A percentile compares a stretch with the other conserved stretches of the same genome.
phyloP scores from a whole-genome alignment of 1,284 basidiomycete genomes.

The Apiotrichum sp. region DNA sequence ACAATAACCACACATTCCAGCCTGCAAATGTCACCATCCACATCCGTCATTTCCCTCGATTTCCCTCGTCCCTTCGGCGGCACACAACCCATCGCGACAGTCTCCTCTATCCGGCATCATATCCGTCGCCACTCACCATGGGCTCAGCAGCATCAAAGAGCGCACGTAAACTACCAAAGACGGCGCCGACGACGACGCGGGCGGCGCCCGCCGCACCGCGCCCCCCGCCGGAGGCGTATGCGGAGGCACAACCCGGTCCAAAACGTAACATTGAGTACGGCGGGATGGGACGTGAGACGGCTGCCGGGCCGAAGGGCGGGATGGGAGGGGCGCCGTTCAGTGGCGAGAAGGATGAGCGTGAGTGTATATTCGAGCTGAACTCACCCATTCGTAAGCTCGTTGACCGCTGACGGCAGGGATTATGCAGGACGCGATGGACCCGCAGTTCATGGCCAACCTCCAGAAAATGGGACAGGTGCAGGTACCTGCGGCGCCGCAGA shows the following conservation, averaged over 20 bases:
- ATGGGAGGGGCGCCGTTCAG: slow-evolving; percentile 20
- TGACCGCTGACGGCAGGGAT: slow-evolving; percentile 52
- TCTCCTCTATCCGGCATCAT: neutral
- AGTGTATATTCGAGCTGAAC: slow-evolving; percentile 7
- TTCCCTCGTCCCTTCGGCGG: neutral
- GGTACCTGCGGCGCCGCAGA: slow-evolving; percentile 57
- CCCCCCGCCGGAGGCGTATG: slow-evolving; percentile 7
- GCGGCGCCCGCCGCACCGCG: slow-evolving; percentile 4
- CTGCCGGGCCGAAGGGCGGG: too few species aligned
- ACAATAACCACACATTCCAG: too few species aligned
- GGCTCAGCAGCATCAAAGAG: slow-evolving; percentile 64
- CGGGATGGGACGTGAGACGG: neutral
- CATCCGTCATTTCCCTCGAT: neutral
- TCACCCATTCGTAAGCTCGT: too few species aligned
- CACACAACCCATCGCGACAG: too few species aligned
- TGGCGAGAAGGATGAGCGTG: slow-evolving; percentile 45
- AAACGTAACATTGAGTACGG: slow-evolving; percentile 1
- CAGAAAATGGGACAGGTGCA: slow-evolving; percentile 63
- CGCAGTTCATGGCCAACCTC: slow-evolving; percentile 68
- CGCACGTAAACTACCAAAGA: slow-evolving; percentile 58
- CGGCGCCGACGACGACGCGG: slow-evolving; percentile 17
- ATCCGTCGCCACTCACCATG: slow-evolving; percentile 49
- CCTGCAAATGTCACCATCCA: too few species aligned
- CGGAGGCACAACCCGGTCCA: neutral
- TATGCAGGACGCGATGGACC: slow-evolving; percentile 62